phyloP scores from a whole-genome alignment of 2,329 filamentous ascomycete genomes.

The Fusarium coicis region DNA sequence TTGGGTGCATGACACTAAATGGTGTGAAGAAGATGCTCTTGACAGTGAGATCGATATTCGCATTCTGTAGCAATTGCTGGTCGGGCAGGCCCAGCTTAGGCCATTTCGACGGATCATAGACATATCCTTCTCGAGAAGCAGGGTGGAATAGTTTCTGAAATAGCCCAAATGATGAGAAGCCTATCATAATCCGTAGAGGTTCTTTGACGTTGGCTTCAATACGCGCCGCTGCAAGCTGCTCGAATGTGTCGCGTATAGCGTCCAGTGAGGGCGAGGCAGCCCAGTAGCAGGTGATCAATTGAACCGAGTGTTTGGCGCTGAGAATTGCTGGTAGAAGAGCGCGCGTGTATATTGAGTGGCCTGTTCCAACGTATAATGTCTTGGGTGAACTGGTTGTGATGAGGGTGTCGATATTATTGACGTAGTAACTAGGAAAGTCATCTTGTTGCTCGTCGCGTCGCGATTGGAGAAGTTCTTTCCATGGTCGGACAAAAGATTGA shows the following conservation, averaged over 20 bases:
- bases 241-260: conserved; percentile 67
- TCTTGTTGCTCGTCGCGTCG: conserved; percentile 49
- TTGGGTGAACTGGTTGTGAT: conserved; percentile 59
- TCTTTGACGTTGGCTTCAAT: conserved; percentile 41
- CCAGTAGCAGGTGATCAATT: conserved; percentile 88
- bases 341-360: conserved; percentile 64
- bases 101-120: conserved; percentile 72
- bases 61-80: conserved; percentile 60
- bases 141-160: conserved; percentile 82
- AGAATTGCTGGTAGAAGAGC: conserved; percentile 71
- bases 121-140: conserved; percentile 68
- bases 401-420: conserved; percentile 56
- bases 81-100: conserved; percentile 71
- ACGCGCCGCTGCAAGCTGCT: conserved; percentile 63
- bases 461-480: conserved; percentile 49
- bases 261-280: conserved; percentile 71
- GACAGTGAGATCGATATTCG: conserved; percentile 73
- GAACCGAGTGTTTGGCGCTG: conserved; percentile 70
- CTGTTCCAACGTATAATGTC: conserved; percentile 67
- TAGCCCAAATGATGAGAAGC: conserved; percentile 79
- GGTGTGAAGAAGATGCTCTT: conserved; percentile 84
- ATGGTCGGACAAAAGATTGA: conserved; percentile 51
- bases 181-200: conserved; percentile 72
- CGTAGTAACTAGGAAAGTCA: conserved; percentile 63
- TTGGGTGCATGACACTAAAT: conserved; percentile 89